Conservation (phyloP, 2,329 filamentous ascomycete genomes). For the Colletotrichum zoysiae region DNA sequence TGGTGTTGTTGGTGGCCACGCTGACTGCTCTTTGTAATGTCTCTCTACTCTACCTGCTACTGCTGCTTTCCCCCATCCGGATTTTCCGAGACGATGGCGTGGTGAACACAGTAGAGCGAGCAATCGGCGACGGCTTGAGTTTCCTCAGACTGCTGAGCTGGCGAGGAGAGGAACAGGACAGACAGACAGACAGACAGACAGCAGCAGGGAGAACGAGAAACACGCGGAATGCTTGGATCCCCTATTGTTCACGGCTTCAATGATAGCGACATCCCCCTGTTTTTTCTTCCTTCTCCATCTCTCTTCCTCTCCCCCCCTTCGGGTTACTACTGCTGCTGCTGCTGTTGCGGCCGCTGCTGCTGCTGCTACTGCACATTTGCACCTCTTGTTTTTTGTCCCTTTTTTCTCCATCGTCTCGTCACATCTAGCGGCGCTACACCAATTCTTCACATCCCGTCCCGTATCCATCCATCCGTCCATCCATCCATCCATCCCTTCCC, state of each 20-base stretch:
- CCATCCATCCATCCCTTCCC: not conserved
- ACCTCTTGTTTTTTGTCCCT: not conserved
- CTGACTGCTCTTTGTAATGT: constrained; percentile 29
- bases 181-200: too few species aligned
- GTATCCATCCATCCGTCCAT: not conserved
- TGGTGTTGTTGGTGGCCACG: constrained; percentile 20
- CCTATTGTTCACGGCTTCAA: constrained; percentile 42
- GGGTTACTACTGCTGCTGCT: not conserved
- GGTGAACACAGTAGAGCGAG: not conserved
- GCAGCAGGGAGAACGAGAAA: constrained; percentile 10
- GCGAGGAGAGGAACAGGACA: not conserved
- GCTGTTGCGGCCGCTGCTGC: too few species aligned
- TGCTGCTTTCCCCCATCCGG: constrained; percentile 38
- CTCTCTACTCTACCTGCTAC: constrained; percentile 15
- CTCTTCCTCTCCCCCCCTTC: not conserved
- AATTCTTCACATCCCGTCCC: not conserved
- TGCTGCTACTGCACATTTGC: not conserved
- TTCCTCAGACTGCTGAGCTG: not conserved
- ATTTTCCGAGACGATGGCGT: constrained; percentile 32
- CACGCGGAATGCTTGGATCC: constrained; percentile 38
- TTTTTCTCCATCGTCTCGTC: constrained; percentile 4
- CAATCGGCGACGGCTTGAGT: not conserved
- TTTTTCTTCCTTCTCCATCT: constrained; percentile 16
- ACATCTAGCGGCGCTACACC: not conserved
- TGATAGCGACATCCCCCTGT: constrained; percentile 33